Evolutionary conservation across 1,139 yeast genomes (phyloP).

Genomic region (Geotrichum cucujoidarum): DNA sequence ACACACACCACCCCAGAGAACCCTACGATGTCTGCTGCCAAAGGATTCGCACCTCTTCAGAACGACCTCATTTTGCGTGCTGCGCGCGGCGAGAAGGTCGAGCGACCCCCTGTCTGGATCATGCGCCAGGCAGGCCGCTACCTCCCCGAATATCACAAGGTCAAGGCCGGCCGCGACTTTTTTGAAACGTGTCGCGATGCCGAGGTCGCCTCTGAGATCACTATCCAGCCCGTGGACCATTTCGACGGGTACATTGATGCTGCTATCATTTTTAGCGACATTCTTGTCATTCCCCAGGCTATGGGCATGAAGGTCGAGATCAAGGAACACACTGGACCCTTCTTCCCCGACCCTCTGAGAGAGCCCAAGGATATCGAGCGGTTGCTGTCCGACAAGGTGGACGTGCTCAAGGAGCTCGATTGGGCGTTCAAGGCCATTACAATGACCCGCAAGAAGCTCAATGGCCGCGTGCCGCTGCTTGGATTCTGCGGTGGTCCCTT

Average conservation of each 20-base stretch:
- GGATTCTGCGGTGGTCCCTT: constrained; percentile 99
- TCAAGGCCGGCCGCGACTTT: constrained; percentile 80
- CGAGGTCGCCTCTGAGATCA: constrained; percentile 86
- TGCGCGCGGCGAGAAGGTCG: constrained; percentile 75
- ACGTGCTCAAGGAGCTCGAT: constrained; percentile 69
- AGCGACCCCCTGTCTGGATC: constrained; percentile 97
- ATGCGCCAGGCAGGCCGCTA: constrained; percentile 90
- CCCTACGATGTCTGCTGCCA: neutral
- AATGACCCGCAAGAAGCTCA: constrained; percentile 71
- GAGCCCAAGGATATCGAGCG: constrained; percentile 59
- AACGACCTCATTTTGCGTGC: constrained; percentile 90
- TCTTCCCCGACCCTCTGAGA: constrained; percentile 83
- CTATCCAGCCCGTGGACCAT: constrained; percentile 92
- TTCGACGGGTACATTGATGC: constrained; percentile 89
- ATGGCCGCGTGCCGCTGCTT: constrained; percentile 87
- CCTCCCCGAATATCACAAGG: constrained; percentile 73
- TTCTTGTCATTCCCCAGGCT: constrained; percentile 94
- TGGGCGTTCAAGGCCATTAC: constrained; percentile 96
- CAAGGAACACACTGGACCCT: constrained; percentile 95
- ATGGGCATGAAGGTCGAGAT: constrained; percentile 94
- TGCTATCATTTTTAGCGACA: constrained; percentile 93
- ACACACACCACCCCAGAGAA: no score
- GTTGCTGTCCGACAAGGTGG: constrained; percentile 54
- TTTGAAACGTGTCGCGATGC: constrained; percentile 92
- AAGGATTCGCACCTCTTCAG: constrained; percentile 44